phyloP scores from a whole-genome alignment of 2,329 filamentous ascomycete genomes.

The Blastomyces gilchristii region DNA sequence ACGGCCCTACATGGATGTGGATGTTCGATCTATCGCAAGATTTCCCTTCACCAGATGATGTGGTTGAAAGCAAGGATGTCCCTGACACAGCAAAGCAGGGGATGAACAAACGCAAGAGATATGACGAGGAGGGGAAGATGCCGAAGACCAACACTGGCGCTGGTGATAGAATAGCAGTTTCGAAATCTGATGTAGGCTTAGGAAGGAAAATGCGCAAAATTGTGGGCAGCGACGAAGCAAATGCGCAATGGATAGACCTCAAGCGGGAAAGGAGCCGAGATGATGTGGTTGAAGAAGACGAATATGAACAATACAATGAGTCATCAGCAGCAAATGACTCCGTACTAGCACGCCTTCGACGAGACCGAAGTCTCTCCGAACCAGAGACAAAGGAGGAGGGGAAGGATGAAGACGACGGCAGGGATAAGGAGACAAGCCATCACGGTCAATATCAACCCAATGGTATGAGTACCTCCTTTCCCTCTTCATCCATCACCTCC shows the following conservation, averaged over 20 bases:
- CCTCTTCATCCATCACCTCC: conserved; percentile 14
- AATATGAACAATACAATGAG: conserved; percentile 26
- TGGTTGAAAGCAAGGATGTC: conserved; percentile 17
- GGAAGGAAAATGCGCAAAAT: conserved; percentile 42
- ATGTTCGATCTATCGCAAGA: conserved; percentile 82
- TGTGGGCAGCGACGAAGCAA: conserved; percentile 29
- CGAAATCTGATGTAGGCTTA: conserved; percentile 35
- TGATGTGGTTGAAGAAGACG: conserved; percentile 25
- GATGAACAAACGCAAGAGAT: conserved; percentile 35
- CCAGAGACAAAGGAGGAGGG: conserved; percentile 11
- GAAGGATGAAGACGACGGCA: conserved; percentile 11
- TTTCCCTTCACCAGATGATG: conserved; percentile 38
- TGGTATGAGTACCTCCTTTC: conserved; percentile 11
- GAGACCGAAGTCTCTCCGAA: conserved; percentile 15
- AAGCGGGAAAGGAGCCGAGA: conserved; percentile 19
- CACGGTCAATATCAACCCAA: conserved; percentile 6
- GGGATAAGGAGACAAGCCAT: conserved; percentile 9
- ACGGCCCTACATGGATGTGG: conserved; percentile 74
- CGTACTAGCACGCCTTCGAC: conserved; percentile 25
- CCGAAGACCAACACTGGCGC: conserved; percentile 44
- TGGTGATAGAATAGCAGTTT: conserved; percentile 42
- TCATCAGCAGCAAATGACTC: conserved; percentile 24
- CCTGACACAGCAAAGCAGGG: conserved; percentile 16
- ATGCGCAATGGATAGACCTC: conserved; percentile 27
- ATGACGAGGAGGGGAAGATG: conserved; percentile 34